Evolutionary conservation across 1,139 yeast species (phyloP), one percentile per base, ranked within the genome.

Genomic region (Citeromyces hawaiiensis): DNA sequence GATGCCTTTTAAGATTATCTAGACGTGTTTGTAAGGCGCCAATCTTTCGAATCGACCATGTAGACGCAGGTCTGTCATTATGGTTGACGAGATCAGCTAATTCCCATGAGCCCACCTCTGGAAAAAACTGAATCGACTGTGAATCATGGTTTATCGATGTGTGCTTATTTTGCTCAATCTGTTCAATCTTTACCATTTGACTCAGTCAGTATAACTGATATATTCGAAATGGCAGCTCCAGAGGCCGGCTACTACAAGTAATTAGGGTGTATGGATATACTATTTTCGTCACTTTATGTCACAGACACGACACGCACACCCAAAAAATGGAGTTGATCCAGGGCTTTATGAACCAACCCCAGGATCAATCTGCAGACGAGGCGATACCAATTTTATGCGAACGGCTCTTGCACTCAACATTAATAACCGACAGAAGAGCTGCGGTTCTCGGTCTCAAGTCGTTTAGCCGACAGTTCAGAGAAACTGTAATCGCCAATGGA

Each of bases 371-470:
- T 40, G 96, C 83, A 8, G 87, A 81, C 48, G 95, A 85, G 51
- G 85, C 96, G 13, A 88, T 93, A 43, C 78, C 91, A 5, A 85
- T 93, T 4, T 65, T 91, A 41, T 85, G 96, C 51, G 95, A 93
- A 53, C 66, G 97, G 39, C 71, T 91, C 40, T 77, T 79, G 41
- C 88, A 91, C 60, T 79, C 97, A 4, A 81, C 83, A 1, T 60
- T 83, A 48, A 67, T 93, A 2, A 77, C 85, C 34, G 98, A 93
- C 58, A 68, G 97, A 47, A 65, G 95, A 41, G 91, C 96, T 1
- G 97, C 98, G 0, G 83, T 91, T 3, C 66, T 91, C 38, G 93
- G 95, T 0, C 64, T 93, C 47, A 88, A 91, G 55, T 86, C 94
- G 38, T 88, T 88, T 55, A 77, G 94, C 45, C 66, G 97, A 43